phyloP scores from a whole-genome alignment of 345 rosid genomes.

The Eucalyptus albens region DNA sequence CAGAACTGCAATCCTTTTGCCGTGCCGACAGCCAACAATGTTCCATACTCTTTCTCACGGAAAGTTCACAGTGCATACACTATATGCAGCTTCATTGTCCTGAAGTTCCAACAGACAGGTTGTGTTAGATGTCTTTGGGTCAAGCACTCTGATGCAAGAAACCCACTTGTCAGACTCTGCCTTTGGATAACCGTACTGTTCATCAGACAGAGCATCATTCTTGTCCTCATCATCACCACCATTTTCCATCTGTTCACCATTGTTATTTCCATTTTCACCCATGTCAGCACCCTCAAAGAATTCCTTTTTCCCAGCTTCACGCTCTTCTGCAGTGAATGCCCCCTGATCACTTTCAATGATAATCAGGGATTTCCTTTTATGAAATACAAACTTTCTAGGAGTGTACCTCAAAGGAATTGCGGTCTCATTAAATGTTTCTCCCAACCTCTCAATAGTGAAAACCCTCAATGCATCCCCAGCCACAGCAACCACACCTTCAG shows the following conservation, averaged over 20 bases:
- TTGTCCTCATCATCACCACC: slow-evolving; percentile 87
- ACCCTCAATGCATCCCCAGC: slow-evolving; percentile 94
- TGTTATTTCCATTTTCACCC: slow-evolving; percentile 68
- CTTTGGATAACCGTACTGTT: slow-evolving; percentile 98
- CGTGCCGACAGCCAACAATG: slow-evolving; percentile 91
- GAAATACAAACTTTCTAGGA: slow-evolving; percentile 87
- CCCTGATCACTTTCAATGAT: slow-evolving; percentile 97
- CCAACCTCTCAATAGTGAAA: slow-evolving; percentile 88
- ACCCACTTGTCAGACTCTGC: slow-evolving; percentile 91
- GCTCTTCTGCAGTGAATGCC: slow-evolving; percentile 88
- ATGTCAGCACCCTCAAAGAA: slow-evolving; percentile 75
- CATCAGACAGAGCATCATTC: slow-evolving; percentile 82
- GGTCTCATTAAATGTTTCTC: slow-evolving; percentile 93
- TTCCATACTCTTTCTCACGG: slow-evolving; percentile 93
- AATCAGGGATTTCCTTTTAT: slow-evolving; percentile 65
- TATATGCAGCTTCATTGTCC: slow-evolving; percentile 95
- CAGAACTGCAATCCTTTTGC: slow-evolving; percentile 88
- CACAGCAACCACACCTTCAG: slow-evolving; percentile 95
- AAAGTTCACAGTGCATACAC: slow-evolving; percentile 88
- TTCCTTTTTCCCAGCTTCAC: slow-evolving; percentile 89
- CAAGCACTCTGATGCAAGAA: slow-evolving; percentile 95
- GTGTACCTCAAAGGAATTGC: slow-evolving; percentile 90
- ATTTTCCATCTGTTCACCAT: slow-evolving; percentile 58
- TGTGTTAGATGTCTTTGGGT: slow-evolving; percentile 66
- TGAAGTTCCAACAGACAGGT: slow-evolving; percentile 96